Conservation (phyloP, 2,329 filamentous ascomycete species). For the Rhynchosporium secalis region DNA sequence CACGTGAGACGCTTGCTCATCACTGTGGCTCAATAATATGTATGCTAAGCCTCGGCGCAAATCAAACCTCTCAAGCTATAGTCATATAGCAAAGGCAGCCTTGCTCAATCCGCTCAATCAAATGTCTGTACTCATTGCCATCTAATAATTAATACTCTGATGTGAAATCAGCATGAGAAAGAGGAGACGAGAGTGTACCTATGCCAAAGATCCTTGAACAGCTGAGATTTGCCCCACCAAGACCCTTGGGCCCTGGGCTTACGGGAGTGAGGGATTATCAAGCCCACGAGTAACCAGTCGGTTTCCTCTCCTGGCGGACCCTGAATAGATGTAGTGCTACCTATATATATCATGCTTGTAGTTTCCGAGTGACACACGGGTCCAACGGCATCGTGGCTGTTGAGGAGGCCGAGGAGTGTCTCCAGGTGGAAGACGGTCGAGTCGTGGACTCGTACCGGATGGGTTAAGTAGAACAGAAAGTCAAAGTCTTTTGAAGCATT, state of each 20-base stretch:
- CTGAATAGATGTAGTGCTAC: neutral
- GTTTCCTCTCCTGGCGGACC: neutral
- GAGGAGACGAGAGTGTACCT: neutral
- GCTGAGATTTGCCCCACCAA: conserved; percentile 7
- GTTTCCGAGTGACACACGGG: neutral
- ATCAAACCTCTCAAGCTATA: neutral
- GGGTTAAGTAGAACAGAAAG: too few relatives aligned
- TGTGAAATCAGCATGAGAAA: conserved; percentile 5
- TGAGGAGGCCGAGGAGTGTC: neutral
- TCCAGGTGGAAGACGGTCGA: too few relatives aligned
- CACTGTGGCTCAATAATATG: conserved; percentile 1
- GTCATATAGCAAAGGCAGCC: neutral
- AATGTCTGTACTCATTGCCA: neutral
- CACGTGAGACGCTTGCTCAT: neutral
- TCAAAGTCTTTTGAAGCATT: too few relatives aligned
- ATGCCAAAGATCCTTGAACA: conserved; percentile 16
- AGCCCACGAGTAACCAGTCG: conserved; percentile 10
- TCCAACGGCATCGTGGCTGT: neutral
- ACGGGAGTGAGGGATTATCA: neutral
- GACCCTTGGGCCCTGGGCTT: conserved; percentile 9
- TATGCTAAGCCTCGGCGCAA: neutral
- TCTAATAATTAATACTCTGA: neutral
- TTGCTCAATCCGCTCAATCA: neutral
- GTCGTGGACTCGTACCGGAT: too few relatives aligned
- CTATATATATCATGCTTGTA: neutral